Evolutionary conservation across 1,139 yeast species (phyloP), one percentile per base, ranked within the genome.

Genomic region (Blastobotrys elegans): DNA sequence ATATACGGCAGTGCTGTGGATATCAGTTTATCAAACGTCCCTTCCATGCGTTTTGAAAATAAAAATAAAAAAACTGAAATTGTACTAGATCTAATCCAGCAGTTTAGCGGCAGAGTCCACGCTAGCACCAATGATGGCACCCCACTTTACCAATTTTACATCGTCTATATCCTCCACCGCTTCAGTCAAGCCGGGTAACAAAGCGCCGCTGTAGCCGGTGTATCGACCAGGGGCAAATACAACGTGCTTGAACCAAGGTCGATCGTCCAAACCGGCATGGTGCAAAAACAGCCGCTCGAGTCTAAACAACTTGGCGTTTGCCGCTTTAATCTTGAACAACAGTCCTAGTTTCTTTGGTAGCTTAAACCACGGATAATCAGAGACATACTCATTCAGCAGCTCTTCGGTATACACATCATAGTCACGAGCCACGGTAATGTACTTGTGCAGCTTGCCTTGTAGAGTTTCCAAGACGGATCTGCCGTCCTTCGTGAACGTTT

Each of bases 181-280:
- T 63, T 88, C 96, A 34, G 77, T 76, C 50, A 88, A 70, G 0
- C 90, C 92, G 1, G 96, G 96, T 53, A 84, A 73, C 17, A 82
- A 77, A 58, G 84, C 89, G 1, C 95, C 95, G 18, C 86, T 84
- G 59, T 88, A 88, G 1, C 96, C 96, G 2, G 95, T 84, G 65
- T 74, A 82, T 60, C 94, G 73, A 3, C 95, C 95, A 46, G 92
- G 81, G 2, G 95, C 95, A 64, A 76, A 87, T 3, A 86, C 79
- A 53, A 85, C 75, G 66, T 89, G 96, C 67, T 82, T 86, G 70
- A 83, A 89, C 95, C 96, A 88, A n/a, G 76, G 70, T 60, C 96
- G 76, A 53, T 72, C 66, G 27, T 74, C 76, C 46, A 88, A 75
- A 2, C 96, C 96, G 2, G 75, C 68, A 27, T 74, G 70, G 60